Base-by-base conservation (phyloP, 345 rosid genomes). In the Acer yangbiense region DNA sequence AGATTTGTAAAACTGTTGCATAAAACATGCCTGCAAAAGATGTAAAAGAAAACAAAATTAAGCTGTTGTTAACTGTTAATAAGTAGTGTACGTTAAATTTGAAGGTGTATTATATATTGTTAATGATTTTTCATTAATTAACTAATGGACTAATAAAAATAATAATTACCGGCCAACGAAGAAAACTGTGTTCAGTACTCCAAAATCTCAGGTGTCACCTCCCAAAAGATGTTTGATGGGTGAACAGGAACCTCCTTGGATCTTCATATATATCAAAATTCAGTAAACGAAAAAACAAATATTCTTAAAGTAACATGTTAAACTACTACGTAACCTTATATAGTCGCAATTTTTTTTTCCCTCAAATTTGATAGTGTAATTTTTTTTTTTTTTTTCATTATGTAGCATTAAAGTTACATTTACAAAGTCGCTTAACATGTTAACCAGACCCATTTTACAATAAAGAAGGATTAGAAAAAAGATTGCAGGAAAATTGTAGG, bases 1-100 rank as follows among this genome's bases (percentile, higher is more conserved):
- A 14, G 98, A 90, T 61, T 84, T 84, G 66, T 79, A 88, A 81
- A 94, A 94, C 73, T 92, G 97, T 66, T 97, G 83, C 41, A 87
- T 73, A 74, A 92, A 91, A 76, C 84, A 87, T 72, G 79, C 86
- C 94, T 90, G 87, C 74, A 79, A 41, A 63, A 39, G 1, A 20
- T 21, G 54, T 7, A 20, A 16, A 52, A 48, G 43, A 13, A 74
- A 25, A 50, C 20, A 62, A n/a, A 44, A 29, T 46, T 10, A 74
- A 62, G 43, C 14, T 61, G 2, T 71, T 35, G 39, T 35, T 35
- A 35, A 35, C 46, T 9, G 21, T 27, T 60, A 43, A 35, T 57
- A 17, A 57, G 62, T 17, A 20, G 46, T 43, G 2, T 43, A 43
- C 2, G 10, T 43, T 35, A 35, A 43, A 9, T 7, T 8, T 43